A percentile compares a stretch with the other conserved stretches of the same genome.
phyloP scores from a whole-genome alignment of 371 early-diverging fungal genomes.

The Conidiobolus incongruus region DNA sequence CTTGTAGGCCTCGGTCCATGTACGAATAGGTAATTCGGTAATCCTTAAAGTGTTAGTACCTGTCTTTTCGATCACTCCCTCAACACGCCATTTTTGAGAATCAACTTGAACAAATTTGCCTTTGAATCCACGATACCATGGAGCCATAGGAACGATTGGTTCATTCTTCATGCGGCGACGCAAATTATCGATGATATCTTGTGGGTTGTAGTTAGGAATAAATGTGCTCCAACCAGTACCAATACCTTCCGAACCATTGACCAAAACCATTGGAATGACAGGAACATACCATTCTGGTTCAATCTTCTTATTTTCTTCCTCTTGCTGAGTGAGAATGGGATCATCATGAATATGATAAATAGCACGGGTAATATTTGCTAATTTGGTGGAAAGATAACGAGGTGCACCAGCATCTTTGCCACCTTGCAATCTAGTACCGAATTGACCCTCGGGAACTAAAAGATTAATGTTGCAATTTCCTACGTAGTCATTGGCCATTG shows the following conservation, averaged over 20 bases:
- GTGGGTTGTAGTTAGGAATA: slow-evolving; percentile 77
- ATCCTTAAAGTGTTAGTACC: slow-evolving; percentile 67
- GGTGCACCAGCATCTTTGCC: slow-evolving; percentile 97
- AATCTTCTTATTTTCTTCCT: slow-evolving; percentile 86
- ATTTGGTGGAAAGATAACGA: slow-evolving; percentile 91
- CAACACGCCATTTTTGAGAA: slow-evolving; percentile 37
- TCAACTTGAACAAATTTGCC: slow-evolving; percentile 14
- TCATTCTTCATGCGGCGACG: slow-evolving; percentile 60
- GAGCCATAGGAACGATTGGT: slow-evolving; percentile 56
- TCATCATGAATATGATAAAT: slow-evolving; percentile 85
- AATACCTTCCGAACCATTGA: slow-evolving; percentile 98
- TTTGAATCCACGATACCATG: slow-evolving; percentile 94
- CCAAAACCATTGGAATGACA: slow-evolving; percentile 88
- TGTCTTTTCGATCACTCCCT: slow-evolving; percentile 45
- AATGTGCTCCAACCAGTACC: slow-evolving; percentile 91
- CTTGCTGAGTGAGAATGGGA: slow-evolving; percentile 63
- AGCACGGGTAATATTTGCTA: slow-evolving; percentile 55
- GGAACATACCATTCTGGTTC: slow-evolving; percentile 96
- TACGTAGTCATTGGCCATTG: slow-evolving; percentile 95
- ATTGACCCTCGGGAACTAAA: slow-evolving; percentile 86
- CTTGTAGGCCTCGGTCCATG: slow-evolving; percentile 94
- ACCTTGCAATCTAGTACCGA: slow-evolving; percentile 92
- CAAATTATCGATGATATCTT: slow-evolving; percentile 84
- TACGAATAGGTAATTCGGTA: slow-evolving; percentile 85
- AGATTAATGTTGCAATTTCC: slow-evolving; percentile 97